phyloP scores from a whole-genome alignment of 2,329 filamentous ascomycete genomes.

The Claviceps sp. region DNA sequence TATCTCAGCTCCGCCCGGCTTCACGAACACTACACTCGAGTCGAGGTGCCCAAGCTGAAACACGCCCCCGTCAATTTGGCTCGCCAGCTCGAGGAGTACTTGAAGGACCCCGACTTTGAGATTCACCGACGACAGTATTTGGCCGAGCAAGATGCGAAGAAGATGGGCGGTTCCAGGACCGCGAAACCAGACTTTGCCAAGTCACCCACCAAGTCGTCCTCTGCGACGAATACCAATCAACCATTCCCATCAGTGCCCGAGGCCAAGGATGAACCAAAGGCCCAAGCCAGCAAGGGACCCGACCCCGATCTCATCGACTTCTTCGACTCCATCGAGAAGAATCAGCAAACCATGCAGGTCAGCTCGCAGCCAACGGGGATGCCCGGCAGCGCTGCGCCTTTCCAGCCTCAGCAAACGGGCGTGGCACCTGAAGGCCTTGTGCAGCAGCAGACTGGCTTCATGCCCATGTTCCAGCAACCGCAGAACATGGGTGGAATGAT shows the following conservation, averaged over 20 bases:
- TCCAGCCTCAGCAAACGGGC: constrained; percentile 24
- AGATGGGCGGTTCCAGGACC: constrained; percentile 28
- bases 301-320: constrained; percentile 82
- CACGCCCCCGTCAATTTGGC: constrained; percentile 89
- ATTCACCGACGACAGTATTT: constrained; percentile 84
- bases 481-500: constrained; percentile 13
- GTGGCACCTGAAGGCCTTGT: constrained; percentile 14
- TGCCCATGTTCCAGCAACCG: constrained; percentile 17
- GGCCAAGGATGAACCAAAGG: constrained; percentile 25
- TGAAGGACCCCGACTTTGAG: constrained; percentile 91
- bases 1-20: constrained; percentile 79
- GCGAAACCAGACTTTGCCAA: constrained; percentile 23
- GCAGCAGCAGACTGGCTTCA: constrained; percentile 15
- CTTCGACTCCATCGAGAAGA: constrained; percentile 85
- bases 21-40: constrained; percentile 79
- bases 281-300: constrained; percentile 44
- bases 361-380: constrained; percentile 21
- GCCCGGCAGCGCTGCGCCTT: constrained; percentile 22
- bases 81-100: constrained; percentile 81
- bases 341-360: constrained; percentile 57
- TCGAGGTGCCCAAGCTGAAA: constrained; percentile 94
- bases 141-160: constrained; percentile 66
- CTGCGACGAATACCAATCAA: constrained; percentile 24
- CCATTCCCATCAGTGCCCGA: constrained; percentile 26
- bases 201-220: constrained; percentile 13